Evolutionary conservation across 2,329 filamentous ascomycete species (phyloP).

Genomic region (Colletotrichum sp.): DNA sequence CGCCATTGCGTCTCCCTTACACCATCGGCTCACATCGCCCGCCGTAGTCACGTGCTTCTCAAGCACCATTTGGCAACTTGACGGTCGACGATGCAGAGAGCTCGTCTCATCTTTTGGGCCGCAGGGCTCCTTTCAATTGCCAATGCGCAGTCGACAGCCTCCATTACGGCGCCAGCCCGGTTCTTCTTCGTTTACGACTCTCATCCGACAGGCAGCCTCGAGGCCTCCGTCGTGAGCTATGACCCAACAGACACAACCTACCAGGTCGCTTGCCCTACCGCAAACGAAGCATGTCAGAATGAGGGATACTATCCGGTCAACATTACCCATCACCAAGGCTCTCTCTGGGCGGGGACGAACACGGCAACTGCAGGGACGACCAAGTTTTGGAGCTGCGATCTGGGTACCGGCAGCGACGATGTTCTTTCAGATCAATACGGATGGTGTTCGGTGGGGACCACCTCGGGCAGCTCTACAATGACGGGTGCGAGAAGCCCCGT

Average conservation of each 20-base stretch:
- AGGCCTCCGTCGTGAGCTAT: slow-evolving; percentile 8
- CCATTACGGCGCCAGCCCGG: background rate
- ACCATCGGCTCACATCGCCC: too few species aligned
- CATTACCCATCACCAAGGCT: background rate
- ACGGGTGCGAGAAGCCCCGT: background rate
- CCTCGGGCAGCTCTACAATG: background rate
- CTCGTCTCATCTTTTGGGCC: background rate
- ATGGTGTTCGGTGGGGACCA: slow-evolving; percentile 1
- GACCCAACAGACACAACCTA: background rate
- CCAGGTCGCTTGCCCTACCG: background rate
- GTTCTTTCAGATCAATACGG: background rate
- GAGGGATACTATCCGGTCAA: slow-evolving; percentile 9
- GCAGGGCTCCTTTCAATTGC: background rate
- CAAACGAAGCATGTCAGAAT: background rate
- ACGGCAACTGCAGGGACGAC: slow-evolving; percentile 3
- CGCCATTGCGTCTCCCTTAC: background rate
- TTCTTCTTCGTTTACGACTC: slow-evolving; percentile 10
- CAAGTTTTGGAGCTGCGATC: slow-evolving; percentile 1
- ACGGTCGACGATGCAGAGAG: background rate
- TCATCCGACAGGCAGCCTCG: slow-evolving; percentile 1
- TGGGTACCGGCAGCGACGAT: background rate
- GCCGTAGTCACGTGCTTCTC: background rate
- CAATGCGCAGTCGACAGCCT: background rate
- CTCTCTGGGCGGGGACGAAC: slow-evolving; percentile 4
- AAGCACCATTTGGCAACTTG: background rate